Percentiles rank a stretch among this genome's conserved stretches.
These are phyloP conservation scores for Pisolithus microcarpus DNA, from an alignment of 768 basidiomycete species.

Conservation along the genomic window DNA sequence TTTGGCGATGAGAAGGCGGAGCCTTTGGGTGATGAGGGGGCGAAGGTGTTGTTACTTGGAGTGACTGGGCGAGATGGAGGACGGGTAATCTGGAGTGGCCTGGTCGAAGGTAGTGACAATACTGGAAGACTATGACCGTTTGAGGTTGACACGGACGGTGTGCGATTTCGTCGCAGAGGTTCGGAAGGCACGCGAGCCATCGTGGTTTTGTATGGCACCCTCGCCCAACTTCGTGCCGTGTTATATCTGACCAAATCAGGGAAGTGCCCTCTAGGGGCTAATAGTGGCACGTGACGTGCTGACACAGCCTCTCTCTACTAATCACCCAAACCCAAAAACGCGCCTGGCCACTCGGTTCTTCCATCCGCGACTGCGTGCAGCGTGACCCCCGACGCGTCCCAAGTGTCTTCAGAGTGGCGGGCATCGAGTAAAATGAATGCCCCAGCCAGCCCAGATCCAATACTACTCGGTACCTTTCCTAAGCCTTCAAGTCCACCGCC, in stretches of 20 bases:
- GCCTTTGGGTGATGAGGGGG: slow-evolving; percentile 32
- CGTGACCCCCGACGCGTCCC: neutral
- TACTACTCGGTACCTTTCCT: neutral
- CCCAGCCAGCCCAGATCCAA: neutral
- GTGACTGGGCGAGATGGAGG: slow-evolving; percentile 48
- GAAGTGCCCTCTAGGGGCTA: too few relatives aligned
- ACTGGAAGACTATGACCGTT: slow-evolving; percentile 29
- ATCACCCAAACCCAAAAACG: too few relatives aligned
- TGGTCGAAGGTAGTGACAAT: slow-evolving; percentile 31
- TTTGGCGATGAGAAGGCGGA: slow-evolving; percentile 36
- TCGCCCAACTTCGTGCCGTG: too few relatives aligned
- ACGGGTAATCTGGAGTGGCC: slow-evolving; percentile 58
- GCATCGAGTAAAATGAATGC: neutral
- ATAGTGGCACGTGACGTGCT: too few relatives aligned
- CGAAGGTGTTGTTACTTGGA: slow-evolving; percentile 36
- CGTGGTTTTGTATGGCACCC: neutral
- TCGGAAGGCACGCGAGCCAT: slow-evolving; percentile 54
- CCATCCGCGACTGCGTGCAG: too few relatives aligned
- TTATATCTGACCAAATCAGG: too few relatives aligned
- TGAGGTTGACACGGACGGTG: slow-evolving; percentile 39
- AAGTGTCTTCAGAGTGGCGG: too few relatives aligned
- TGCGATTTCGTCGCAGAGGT: slow-evolving; percentile 35
- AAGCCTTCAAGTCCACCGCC: neutral
- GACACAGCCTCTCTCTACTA: too few relatives aligned
- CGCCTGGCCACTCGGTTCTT: too few relatives aligned